Conservation (phyloP, 768 basidiomycete genomes). For the Galerina sulciceps region DNA sequence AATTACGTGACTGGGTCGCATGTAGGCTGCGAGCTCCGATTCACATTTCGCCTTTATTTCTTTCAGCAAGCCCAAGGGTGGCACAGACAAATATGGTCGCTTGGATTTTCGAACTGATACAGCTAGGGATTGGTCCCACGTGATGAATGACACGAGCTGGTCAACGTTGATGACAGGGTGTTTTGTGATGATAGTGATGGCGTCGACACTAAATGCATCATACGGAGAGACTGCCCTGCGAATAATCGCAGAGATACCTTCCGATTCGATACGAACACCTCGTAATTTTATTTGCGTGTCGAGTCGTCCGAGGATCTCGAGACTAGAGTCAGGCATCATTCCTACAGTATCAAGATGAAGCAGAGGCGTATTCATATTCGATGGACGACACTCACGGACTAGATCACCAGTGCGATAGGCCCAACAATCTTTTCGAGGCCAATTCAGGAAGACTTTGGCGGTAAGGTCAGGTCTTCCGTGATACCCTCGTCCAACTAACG, state of each 20-base stretch:
- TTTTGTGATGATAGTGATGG: constrained; percentile 43
- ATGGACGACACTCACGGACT: constrained; percentile 32
- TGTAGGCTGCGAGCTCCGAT: constrained; percentile 48
- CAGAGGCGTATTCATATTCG: background rate
- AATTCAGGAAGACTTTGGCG: constrained; percentile 48
- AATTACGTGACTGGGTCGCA: constrained; percentile 54
- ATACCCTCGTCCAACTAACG: constrained; percentile 54
- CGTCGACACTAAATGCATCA: constrained; percentile 35
- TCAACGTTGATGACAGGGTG: constrained; percentile 47
- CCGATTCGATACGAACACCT: constrained; percentile 58
- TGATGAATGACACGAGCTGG: constrained; percentile 50
- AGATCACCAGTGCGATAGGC: constrained; percentile 56
- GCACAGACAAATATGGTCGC: constrained; percentile 15
- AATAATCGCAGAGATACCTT: constrained; percentile 52
- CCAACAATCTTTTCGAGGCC: constrained; percentile 42
- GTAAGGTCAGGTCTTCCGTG: constrained; percentile 48
- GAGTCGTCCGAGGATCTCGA: constrained; percentile 55
- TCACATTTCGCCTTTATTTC: constrained; percentile 41
- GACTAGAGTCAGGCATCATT: constrained; percentile 51
- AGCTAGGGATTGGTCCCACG: constrained; percentile 41
- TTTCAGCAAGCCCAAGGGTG: constrained; percentile 32
- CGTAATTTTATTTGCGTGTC: constrained; percentile 57
- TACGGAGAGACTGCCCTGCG: constrained; percentile 32
- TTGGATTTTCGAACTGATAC: constrained; percentile 41
- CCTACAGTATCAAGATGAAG: constrained; percentile 27